Evolutionary conservation across 208 protist species (phyloP), one percentile per base, ranked within the genome.

Genomic region (Strigomonas oncopelti): DNA sequence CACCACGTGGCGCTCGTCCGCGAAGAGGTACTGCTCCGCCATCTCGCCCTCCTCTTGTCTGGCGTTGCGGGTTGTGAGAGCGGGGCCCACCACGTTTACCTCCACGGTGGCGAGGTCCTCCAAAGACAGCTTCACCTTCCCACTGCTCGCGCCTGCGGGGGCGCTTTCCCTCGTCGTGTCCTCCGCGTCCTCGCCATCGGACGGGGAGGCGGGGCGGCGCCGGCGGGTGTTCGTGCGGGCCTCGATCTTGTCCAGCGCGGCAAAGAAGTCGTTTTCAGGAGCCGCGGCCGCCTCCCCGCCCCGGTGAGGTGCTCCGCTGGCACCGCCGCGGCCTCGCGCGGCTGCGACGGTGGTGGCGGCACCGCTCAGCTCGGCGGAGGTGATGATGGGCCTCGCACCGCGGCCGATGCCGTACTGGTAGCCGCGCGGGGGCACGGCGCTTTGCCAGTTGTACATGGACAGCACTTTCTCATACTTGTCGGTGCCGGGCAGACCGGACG

Each of bases 401-500:
- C 90, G 81, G 18, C 90, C 90, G 13, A 81, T 61, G 18, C 90
- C 90, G 66, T 81, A 90, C 54, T 84, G 75, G 59, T 95, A 95
- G n/a, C 81, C 78, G 22, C 76, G 83, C 13, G 90, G 90, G 16
- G 90, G 87, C 45, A 76, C 65, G 9, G 81, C 59, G 13, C 82
- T 62, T n/a, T 75, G 74, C 90, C 90, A 94, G 76, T 92, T 81
- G 59, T 87, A 86, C 65, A 83, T 87, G 45, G 74, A 46, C 22
- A 91, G 77, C 60, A 94, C 52, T 59, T 83, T 77, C 65, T 91
- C 89, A 62, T 94, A 94, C 61, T 87, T 87, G 65, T 91, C 86
- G 9, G 27, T 29, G 29, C 27, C 28, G 1, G 57, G 57, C 42
- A 48, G 42, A 20, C 13, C 42, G 13, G 42, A 9, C 16, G 16